phyloP scores from a whole-genome alignment of 805 yeast species.

The Phaffomyces antillensis region DNA sequence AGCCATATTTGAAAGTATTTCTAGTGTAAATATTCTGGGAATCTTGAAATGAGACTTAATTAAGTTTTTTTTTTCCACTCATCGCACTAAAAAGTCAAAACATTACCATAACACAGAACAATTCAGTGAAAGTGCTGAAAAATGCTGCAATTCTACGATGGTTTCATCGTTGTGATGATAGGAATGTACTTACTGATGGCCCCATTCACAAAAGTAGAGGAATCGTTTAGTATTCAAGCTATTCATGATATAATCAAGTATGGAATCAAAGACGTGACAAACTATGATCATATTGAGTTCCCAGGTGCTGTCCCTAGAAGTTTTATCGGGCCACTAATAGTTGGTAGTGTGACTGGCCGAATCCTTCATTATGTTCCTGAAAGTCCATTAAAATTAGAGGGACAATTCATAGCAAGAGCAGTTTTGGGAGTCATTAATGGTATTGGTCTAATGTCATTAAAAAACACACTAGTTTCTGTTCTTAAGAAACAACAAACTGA shows the following conservation, averaged over 20 bases:
- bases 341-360: conserved; percentile 42
- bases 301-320: conserved; percentile 91
- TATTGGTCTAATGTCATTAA: conserved; percentile 41
- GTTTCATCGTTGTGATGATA: conserved; percentile 20
- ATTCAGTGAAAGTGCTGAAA: no score
- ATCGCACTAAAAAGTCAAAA: neutral
- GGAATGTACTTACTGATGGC: conserved; percentile 46
- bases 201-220: conserved; percentile 91
- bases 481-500: neutral
- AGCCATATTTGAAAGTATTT: neutral
- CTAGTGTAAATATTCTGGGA: neutral
- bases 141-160: neutral
- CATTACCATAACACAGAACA: no score
- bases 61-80: no score
- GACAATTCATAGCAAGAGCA: conserved; percentile 51
- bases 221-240: conserved; percentile 87
- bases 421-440: conserved; percentile 60
- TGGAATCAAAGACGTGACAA: conserved; percentile 38
- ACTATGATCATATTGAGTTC: conserved; percentile 69
- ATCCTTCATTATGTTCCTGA: conserved; percentile 15
- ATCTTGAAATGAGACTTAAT: neutral
- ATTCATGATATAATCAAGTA: conserved; percentile 68
- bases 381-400: conserved; percentile 35
- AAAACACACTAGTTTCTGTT: conserved; percentile 27
- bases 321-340: conserved; percentile 59